Conservation (phyloP, 306 rosid species). For the Sicyos edulis region DNA sequence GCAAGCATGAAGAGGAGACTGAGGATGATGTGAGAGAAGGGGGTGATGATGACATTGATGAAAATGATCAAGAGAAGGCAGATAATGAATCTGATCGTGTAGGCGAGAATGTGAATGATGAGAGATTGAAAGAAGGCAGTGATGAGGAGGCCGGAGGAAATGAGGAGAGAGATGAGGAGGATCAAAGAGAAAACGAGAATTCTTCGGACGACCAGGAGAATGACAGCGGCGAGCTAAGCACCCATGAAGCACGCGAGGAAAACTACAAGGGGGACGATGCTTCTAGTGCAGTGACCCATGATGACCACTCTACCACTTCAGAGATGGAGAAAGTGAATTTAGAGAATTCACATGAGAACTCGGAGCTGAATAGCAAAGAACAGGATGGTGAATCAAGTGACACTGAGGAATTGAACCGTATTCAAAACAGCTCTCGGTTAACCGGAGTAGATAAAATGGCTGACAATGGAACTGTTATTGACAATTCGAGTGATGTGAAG, state of each 20-base stretch:
- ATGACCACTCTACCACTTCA: slow-evolving; percentile 38
- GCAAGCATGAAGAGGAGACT: slow-evolving; percentile 37
- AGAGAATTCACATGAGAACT: slow-evolving; percentile 37
- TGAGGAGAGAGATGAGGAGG: slow-evolving; percentile 42
- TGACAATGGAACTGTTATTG: slow-evolving; percentile 24
- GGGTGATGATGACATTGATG: slow-evolving; percentile 71
- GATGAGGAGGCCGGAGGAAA: slow-evolving; percentile 34
- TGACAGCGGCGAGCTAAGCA: slow-evolving; percentile 24
- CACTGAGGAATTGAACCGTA: slow-evolving; percentile 27
- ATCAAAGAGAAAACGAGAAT: slow-evolving; percentile 35
- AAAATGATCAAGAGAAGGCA: slow-evolving; percentile 53
- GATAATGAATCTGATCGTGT: slow-evolving; percentile 46
- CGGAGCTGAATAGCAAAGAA: slow-evolving; percentile 26
- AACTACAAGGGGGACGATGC: slow-evolving; percentile 90
- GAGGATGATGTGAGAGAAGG: slow-evolving; percentile 58
- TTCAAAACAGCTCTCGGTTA: slow-evolving; percentile 31
- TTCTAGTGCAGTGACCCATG: slow-evolving; percentile 93
- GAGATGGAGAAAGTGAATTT: slow-evolving; percentile 32
- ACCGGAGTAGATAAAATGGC: slow-evolving; percentile 32
- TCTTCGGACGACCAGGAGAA: slow-evolving; percentile 35
- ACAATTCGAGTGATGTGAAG: not conserved
- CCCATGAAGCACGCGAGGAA: slow-evolving; percentile 90
- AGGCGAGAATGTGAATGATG: slow-evolving; percentile 55
- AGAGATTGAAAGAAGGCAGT: slow-evolving; percentile 47
- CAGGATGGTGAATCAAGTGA: slow-evolving; percentile 26